These are phyloP conservation scores for Sarocladium brachiariae DNA, from an alignment of 2,329 filamentous ascomycete genomes.

Conservation along the genomic window DNA sequence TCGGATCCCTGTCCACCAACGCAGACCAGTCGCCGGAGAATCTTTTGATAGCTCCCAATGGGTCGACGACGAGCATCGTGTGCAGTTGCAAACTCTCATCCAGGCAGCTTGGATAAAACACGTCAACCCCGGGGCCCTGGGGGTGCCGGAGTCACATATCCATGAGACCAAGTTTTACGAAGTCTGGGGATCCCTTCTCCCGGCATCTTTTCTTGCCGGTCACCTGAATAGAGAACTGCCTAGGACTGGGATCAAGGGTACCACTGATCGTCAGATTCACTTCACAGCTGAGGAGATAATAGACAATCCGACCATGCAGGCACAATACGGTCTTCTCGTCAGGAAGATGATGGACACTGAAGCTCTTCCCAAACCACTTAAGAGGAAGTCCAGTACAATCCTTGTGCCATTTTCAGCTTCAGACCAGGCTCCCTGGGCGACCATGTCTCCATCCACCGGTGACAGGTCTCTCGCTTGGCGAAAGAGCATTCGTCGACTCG, in stretches of 20 bases:
- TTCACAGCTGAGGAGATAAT: constrained; percentile 42
- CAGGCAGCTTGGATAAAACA: constrained; percentile 37
- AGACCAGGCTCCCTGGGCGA: neutral
- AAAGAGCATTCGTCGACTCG: constrained; percentile 15
- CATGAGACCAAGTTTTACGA: constrained; percentile 43
- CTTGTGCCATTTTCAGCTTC: neutral
- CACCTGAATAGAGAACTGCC: constrained; percentile 37
- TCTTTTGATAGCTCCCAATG: constrained; percentile 14
- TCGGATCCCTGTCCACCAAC: constrained; percentile 32
- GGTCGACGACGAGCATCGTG: constrained; percentile 28
- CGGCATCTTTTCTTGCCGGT: constrained; percentile 39
- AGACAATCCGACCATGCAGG: constrained; percentile 41
- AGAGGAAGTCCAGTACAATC: constrained; percentile 12
- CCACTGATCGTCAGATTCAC: constrained; percentile 27
- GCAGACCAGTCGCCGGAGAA: constrained; percentile 14
- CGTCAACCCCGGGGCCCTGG: constrained; percentile 31
- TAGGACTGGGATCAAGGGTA: constrained; percentile 26
- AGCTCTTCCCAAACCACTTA: constrained; percentile 13
- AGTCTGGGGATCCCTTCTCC: constrained; percentile 42
- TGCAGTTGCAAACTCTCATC: constrained; percentile 34
- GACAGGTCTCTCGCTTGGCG: constrained; percentile 13
- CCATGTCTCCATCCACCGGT: constrained; percentile 10
- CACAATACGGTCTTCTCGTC: constrained; percentile 38
- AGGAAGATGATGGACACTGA: constrained; percentile 19
- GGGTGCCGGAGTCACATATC: constrained; percentile 33